Percentiles rank a stretch among this genome's conserved stretches.
These are phyloP conservation scores for Alternaria angustiovoidea DNA, from an alignment of 2,329 filamentous ascomycete species.

Conservation along the genomic window DNA sequence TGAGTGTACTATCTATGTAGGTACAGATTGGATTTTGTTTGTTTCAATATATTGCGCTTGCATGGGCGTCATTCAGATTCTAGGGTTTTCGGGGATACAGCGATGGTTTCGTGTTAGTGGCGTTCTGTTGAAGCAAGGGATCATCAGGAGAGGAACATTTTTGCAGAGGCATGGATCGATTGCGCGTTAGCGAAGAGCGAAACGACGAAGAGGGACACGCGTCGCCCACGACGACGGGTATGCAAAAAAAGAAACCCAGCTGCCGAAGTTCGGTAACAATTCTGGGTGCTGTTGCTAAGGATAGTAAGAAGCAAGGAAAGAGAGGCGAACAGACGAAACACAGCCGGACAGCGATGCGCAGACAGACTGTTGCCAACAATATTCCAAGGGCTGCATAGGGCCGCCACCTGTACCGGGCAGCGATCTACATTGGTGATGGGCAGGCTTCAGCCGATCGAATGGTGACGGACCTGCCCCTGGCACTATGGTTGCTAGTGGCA, in stretches of 20 bases:
- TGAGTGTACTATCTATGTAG: neutral
- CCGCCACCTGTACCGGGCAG: conserved; percentile 4
- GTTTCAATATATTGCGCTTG: conserved; percentile 16
- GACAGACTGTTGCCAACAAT: conserved; percentile 7
- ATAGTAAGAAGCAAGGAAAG: conserved; percentile 6
- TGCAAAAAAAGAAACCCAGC: conserved; percentile 1
- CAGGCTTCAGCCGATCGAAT: conserved; percentile 15
- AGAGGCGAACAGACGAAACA: conserved; percentile 8
- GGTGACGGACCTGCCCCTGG: conserved; percentile 21
- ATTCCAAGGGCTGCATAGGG: conserved; percentile 1
- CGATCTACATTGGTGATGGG: conserved; percentile 6
- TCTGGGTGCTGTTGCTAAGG: conserved; percentile 7
- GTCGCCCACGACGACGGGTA: conserved; percentile 1
- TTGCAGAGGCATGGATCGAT: neutral
- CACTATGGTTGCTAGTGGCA: conserved; percentile 11
- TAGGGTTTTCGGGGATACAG: neutral
- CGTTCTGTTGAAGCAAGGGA: conserved; percentile 9
- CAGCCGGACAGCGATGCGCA: conserved; percentile 1
- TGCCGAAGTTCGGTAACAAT: neutral
- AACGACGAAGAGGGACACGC: conserved; percentile 9
- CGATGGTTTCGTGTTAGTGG: conserved; percentile 2
- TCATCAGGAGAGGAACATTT: conserved; percentile 2
- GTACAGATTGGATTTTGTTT: conserved; percentile 5
- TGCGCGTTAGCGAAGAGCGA: conserved; percentile 1
- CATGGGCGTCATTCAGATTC: neutral